These are phyloP conservation scores for Ilyonectria mors-panacis DNA, from an alignment of 2,329 filamentous ascomycete species.

Conservation along the genomic window DNA sequence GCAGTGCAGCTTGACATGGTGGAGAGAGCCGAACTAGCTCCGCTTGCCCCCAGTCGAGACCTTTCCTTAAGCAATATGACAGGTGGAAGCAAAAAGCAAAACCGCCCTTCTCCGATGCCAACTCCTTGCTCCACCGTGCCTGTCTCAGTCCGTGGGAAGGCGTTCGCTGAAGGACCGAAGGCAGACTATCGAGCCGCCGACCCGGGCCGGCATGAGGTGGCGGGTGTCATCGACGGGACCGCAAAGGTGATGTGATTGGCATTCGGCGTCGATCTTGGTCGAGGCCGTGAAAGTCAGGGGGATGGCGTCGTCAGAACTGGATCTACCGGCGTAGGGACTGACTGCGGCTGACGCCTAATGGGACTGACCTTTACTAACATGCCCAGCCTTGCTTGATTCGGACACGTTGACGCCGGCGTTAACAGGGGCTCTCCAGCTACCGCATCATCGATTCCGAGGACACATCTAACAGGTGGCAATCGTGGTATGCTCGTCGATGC, in stretches of 20 bases:
- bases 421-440: neutral
- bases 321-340: slow-evolving; percentile 11
- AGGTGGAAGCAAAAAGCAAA: slow-evolving; percentile 24
- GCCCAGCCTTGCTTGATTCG: slow-evolving; percentile 14
- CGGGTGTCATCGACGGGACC: slow-evolving; percentile 20
- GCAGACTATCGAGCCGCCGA: slow-evolving; percentile 25
- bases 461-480: neutral
- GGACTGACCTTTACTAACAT: slow-evolving; percentile 14
- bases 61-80: slow-evolving; percentile 20
- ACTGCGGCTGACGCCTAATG: slow-evolving; percentile 16
- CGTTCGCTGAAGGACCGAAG: slow-evolving; percentile 11
- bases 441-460: neutral
- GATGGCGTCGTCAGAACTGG: slow-evolving; percentile 18
- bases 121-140: slow-evolving; percentile 4
- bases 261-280: slow-evolving; percentile 23
- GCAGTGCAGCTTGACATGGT: slow-evolving; percentile 13
- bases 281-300: slow-evolving; percentile 15
- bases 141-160: slow-evolving; percentile 13
- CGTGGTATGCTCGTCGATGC: neutral
- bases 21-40: slow-evolving; percentile 15
- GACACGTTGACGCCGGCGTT: neutral
- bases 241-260: slow-evolving; percentile 17
- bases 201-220: slow-evolving; percentile 24
- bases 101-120: neutral
- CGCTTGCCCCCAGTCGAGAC: slow-evolving; percentile 17